phyloP scores from a whole-genome alignment of 2,329 filamentous ascomycete genomes.

The Aureobasidium sp. region DNA sequence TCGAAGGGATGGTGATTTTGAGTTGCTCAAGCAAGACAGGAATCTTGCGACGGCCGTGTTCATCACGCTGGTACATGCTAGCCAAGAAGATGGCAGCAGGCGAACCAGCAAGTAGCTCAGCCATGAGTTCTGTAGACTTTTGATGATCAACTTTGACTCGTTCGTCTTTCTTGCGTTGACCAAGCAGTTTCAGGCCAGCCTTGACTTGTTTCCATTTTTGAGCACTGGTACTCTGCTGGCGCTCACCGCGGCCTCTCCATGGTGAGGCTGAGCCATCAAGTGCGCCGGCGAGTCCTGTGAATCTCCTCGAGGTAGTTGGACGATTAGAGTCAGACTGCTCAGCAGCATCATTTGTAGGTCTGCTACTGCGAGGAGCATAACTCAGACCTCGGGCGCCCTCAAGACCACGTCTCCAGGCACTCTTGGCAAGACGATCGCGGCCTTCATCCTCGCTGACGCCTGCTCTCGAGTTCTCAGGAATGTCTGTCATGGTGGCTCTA shows the following conservation, averaged over 20 bases:
- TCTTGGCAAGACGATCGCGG: constrained; percentile 37
- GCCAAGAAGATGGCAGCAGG: constrained; percentile 90
- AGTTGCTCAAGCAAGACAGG: constrained; percentile 92
- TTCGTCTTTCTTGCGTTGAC: constrained; percentile 73
- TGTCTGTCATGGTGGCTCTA: constrained; percentile 40
- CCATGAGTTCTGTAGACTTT: constrained; percentile 94
- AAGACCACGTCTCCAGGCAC: constrained; percentile 37
- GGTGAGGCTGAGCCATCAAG: constrained; percentile 29
- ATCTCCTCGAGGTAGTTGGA: constrained; percentile 36
- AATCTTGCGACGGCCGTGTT: constrained; percentile 90
- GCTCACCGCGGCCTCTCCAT: constrained; percentile 36
- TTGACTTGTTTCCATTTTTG: constrained; percentile 93
- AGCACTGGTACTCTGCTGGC: constrained; percentile 44
- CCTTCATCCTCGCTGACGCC: constrained; percentile 45
- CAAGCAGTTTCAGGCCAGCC: constrained; percentile 70
- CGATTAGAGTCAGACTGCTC: constrained; percentile 29
- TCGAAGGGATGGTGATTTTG: constrained; percentile 79
- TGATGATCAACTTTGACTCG: constrained; percentile 81
- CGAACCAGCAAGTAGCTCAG: constrained; percentile 83
- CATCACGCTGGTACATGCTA: constrained; percentile 95
- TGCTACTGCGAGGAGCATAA: constrained; percentile 25
- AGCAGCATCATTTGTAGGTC: constrained; percentile 15
- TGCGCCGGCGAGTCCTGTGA: constrained; percentile 36
- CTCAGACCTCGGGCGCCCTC: constrained; percentile 40
- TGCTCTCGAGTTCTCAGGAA: constrained; percentile 35